These are phyloP conservation scores for Chimonanthus salicifolius DNA, from an alignment of 164 flowering plant species.

Conservation along the genomic window DNA sequence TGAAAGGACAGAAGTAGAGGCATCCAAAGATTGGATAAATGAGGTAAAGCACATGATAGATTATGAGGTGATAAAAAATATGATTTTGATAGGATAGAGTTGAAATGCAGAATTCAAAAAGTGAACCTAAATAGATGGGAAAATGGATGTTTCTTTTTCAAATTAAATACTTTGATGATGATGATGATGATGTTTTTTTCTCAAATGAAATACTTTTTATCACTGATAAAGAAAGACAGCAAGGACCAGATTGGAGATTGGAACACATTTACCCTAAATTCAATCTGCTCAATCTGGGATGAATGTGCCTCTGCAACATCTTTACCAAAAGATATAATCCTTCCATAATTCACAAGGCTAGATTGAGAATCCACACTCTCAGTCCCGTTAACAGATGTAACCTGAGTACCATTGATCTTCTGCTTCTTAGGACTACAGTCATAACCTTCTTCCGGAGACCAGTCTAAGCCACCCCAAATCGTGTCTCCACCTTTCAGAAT, in stretches of 20 bases:
- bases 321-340: constrained; percentile 83
- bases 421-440: constrained; percentile 35
- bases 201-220: too few species aligned
- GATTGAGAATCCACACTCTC: constrained; percentile 16
- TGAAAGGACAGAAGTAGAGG: too few species aligned
- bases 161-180: background rate
- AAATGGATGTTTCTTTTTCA: background rate
- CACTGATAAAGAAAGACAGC: too few species aligned
- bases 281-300: constrained; percentile 60
- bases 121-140: background rate
- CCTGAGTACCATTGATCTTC: constrained; percentile 29
- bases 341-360: constrained; percentile 51
- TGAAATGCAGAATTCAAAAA: background rate
- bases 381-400: constrained; percentile 13
- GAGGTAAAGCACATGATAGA: too few species aligned
- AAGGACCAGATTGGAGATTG: background rate
- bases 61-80: too few species aligned
- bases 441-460: constrained; percentile 88
- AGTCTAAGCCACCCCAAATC: constrained; percentile 91
- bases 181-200: background rate
- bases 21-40: too few species aligned
- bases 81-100: background rate
- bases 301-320: constrained; percentile 55
- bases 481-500: constrained; percentile 92
- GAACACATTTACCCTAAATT: constrained; percentile 53